Conservation (phyloP, 2,329 filamentous ascomycete genomes). For the Neurospora sp. region DNA sequence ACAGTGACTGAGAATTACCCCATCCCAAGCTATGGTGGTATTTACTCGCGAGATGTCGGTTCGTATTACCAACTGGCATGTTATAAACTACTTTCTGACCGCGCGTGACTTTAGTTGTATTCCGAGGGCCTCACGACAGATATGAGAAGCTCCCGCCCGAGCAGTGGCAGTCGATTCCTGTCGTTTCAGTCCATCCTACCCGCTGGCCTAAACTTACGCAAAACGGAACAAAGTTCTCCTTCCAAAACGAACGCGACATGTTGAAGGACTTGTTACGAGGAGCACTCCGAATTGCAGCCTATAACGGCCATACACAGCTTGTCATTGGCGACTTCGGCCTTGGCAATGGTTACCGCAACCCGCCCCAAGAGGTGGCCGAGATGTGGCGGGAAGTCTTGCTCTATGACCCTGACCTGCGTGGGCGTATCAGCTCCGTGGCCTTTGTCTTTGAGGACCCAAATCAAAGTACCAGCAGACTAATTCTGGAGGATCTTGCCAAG, state of each 20-base stretch:
- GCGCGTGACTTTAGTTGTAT: conserved; percentile 45
- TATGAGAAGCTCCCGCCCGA: conserved; percentile 47
- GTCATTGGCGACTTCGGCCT: conserved; percentile 57
- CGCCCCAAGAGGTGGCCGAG: conserved; percentile 53
- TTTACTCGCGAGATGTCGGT: conserved; percentile 61
- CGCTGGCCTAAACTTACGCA: conserved; percentile 65
- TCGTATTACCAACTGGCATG: conserved; percentile 20
- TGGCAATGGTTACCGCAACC: conserved; percentile 54
- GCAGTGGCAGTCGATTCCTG: conserved; percentile 50
- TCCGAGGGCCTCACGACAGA: conserved; percentile 58
- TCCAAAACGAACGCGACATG: conserved; percentile 59
- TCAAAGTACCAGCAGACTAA: conserved; percentile 43
- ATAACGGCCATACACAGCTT: conserved; percentile 45
- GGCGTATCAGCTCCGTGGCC: conserved; percentile 50
- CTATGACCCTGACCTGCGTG: conserved; percentile 51
- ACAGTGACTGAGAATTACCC: conserved; percentile 51
- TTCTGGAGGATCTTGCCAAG: conserved; percentile 46
- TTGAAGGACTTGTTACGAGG: conserved; percentile 65
- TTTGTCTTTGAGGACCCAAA: conserved; percentile 54
- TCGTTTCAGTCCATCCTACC: conserved; percentile 65
- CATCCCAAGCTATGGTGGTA: conserved; percentile 58
- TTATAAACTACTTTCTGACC: neutral
- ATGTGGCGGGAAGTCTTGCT: conserved; percentile 57
- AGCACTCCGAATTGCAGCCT: conserved; percentile 59
- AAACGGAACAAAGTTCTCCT: conserved; percentile 59